Evolutionary conservation across 2,329 filamentous ascomycete genomes (phyloP), one percentile per base, ranked within the genome.

Genomic region (Sclerotinia glacialis): DNA sequence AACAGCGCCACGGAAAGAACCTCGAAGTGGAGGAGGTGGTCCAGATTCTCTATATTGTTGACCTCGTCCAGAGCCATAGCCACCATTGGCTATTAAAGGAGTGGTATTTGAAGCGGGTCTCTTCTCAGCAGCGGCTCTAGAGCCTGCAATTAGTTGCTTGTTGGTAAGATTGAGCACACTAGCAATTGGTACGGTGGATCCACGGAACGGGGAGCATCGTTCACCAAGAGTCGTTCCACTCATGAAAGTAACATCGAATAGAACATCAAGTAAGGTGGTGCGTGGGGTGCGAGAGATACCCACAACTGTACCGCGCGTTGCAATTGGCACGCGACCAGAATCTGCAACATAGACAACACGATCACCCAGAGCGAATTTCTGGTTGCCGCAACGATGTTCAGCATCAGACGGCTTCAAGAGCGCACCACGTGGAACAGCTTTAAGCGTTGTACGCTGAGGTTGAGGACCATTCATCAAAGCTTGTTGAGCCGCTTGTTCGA

Each of bases 211-310:
- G 34, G 93, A 92, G 76, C 94, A 97, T 67, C 95, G 89, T 66
- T 93, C 93, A 67, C 92, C 91, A 21, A 99, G 84, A 0, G 91
- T 95, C 1, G 93, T 97, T 69, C 95, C 95, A 75, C 93, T 96
- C 93, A 99, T 98, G 78, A 99, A 99, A 0, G 92, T 90, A 16
- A 87, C 86, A 77, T 99, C 96, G 79, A 97, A 99, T 9, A 99
- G 89, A 67, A 98, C 86, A 76, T 99, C 95, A 47, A 99, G 83
- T 67, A 97, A 83, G 56, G 91, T 86, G 34, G 89, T 89, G 66
- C 91, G 90, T 26, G 93, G 85, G 40, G 93, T 97, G 66, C 92
- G 89, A 68, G 93, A 97, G 76, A 97, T 90, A 46, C 95, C 95
- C 66, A 96, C 89, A n/a, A 99, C 92, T 1, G 95, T 98, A 73